Conservation (phyloP, 805 yeast species). For the Ascoidea tarda region DNA sequence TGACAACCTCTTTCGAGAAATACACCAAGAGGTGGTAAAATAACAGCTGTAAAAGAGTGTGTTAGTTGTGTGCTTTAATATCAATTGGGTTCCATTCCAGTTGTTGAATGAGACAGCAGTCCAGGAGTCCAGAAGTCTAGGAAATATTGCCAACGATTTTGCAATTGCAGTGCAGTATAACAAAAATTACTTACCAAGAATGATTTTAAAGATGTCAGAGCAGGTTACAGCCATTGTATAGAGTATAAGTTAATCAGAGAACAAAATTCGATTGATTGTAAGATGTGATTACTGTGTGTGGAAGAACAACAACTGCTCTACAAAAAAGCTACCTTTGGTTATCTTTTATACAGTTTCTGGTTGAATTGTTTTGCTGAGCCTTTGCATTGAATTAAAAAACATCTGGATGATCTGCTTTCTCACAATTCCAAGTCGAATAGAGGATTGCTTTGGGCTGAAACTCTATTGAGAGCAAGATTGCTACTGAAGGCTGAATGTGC, state of each 20-base stretch:
- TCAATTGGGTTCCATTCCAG: not conserved
- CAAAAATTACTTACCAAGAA: constrained; percentile 13
- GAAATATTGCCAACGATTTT: not conserved
- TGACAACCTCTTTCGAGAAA: constrained; percentile 45
- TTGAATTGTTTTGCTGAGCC: too few species aligned
- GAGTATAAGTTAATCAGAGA: constrained; percentile 1
- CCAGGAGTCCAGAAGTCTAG: constrained; percentile 9
- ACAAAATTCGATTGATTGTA: not conserved
- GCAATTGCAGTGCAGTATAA: too few species aligned
- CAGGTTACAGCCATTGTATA: constrained; percentile 33
- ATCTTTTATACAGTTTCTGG: too few species aligned
- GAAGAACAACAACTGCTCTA: too few species aligned
- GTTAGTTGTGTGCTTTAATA: not conserved
- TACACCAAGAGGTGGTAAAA: constrained; percentile 52
- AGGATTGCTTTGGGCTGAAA: too few species aligned
- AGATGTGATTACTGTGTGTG: too few species aligned
- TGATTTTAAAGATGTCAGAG: constrained; percentile 37
- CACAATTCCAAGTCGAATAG: too few species aligned
- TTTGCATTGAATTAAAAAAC: too few species aligned
- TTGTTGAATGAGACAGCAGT: not conserved
- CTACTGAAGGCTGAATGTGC: too few species aligned
- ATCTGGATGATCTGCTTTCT: too few species aligned
- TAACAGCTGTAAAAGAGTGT: constrained; percentile 21
- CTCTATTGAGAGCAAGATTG: too few species aligned
- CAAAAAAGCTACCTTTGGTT: too few species aligned